Base-by-base conservation (phyloP, 2,329 filamentous ascomycete genomes). In the Penicillium paneum region DNA sequence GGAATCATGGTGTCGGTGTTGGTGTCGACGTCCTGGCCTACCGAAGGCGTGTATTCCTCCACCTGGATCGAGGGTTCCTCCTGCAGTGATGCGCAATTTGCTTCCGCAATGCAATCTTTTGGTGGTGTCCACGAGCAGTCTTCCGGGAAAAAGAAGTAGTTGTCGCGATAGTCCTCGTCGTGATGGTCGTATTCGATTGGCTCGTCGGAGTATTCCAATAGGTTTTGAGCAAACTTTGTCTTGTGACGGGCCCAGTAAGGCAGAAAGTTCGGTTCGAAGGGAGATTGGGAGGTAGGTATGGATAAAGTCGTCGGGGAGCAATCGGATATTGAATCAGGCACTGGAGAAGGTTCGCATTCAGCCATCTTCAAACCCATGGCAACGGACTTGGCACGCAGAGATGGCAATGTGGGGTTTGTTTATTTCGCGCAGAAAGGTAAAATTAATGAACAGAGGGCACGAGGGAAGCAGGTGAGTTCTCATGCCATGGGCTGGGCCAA, bases 71-170 rank as follows among this genome's bases (percentile, higher is more conserved):
- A 39, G 10, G 49, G 47, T 55, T 49, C 41, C 19, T 61, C 41
- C 36, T 58, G 38, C 11, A n/a, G 3, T 26, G 49, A 10, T 48
- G 43, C 41, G 40, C 47, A 45, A 19, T 70, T 58, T n/a, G 61
- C 54, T 50, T 69, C 67, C 31, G 67, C 63, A 32, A 61, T 59
- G 58, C 61, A 67, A 52, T 68, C 66, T 49, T 66, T 67, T 4
- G 68, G 65, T 13, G 72, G 71, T 15, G 71, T 69, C 60, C 69
- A 75, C 46, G 70, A 70, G 63, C 71, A 76, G 55, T 76, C 74
- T 61, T 76, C 74, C 10, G 73, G 74, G 36, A 75, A 76, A 59
- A 76, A 75, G 61, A 76, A 76, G 53, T 68, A 73, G 56, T 75
- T 76, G 45, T 76, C 74, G 53, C 64, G 64, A 51, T 74, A 74